Percentiles rank a stretch among this genome's conserved stretches.
Conservation (phyloP, 2,329 filamentous ascomycete species). For the Aureobasidium vineae region DNA sequence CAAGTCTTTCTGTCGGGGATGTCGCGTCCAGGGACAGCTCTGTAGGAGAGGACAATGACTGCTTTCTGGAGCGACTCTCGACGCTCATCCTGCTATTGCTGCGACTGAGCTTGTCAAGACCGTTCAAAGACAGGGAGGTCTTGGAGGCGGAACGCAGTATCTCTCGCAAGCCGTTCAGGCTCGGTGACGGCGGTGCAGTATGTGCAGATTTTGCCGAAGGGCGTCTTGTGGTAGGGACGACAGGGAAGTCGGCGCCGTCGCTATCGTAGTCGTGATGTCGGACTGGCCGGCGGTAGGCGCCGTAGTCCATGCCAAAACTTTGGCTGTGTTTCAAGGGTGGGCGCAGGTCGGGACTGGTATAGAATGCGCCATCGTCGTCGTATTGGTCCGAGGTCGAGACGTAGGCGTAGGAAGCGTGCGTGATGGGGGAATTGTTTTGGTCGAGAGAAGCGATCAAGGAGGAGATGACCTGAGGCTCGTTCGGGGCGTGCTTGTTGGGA, state of each 20-base stretch:
- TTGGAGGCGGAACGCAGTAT: conserved; percentile 50
- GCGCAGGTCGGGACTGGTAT: not conserved
- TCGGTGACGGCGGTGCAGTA: conserved; percentile 56
- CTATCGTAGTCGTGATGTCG: conserved; percentile 52
- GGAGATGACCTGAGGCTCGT: conserved; percentile 58
- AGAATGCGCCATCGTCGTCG: conserved; percentile 1
- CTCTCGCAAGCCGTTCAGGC: conserved; percentile 54
- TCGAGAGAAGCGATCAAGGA: conserved; percentile 62
- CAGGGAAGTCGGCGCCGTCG: conserved; percentile 63
- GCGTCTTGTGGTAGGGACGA: conserved; percentile 77
- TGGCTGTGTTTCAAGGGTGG: conserved; percentile 22
- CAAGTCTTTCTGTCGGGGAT: not conserved
- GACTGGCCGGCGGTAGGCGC: conserved; percentile 49
- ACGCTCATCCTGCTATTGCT: conserved; percentile 39
- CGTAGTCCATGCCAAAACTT: conserved; percentile 70
- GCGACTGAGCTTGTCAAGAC: conserved; percentile 62
- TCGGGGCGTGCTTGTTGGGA: conserved; percentile 33
- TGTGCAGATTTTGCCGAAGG: conserved; percentile 71
- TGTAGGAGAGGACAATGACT: conserved; percentile 21
- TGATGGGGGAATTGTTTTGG: not conserved
- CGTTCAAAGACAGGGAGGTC: conserved; percentile 37
- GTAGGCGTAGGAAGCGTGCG: conserved; percentile 15
- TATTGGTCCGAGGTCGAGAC: conserved; percentile 21
- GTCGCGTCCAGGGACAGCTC: conserved; percentile 31
- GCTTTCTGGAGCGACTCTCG: conserved; percentile 36